phyloP scores from a whole-genome alignment of 192 early-diverging fungal species.

The Rhizophagus prolifer region DNA sequence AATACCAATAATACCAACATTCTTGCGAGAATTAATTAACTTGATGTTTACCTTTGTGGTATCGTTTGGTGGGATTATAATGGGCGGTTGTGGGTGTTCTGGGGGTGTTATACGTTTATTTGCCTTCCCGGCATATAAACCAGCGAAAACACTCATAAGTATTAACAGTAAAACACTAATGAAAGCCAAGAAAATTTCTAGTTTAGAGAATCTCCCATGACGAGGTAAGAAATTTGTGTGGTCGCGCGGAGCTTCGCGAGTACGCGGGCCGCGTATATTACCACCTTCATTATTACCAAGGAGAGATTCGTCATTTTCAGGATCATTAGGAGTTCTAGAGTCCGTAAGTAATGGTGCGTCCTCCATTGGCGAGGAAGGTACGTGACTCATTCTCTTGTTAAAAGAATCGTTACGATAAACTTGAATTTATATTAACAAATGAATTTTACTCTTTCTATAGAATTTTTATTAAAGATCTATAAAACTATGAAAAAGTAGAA shows the following conservation, averaged over 20 bases:
- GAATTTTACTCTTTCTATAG: too few species aligned
- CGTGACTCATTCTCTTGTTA: slow-evolving; percentile 11
- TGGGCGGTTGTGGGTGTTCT: not conserved
- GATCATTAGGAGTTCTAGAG: slow-evolving; percentile 10
- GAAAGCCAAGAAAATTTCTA: slow-evolving; percentile 12
- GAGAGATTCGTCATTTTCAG: not conserved
- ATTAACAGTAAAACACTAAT: slow-evolving; percentile 9
- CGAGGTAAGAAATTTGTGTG: not conserved
- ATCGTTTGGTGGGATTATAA: not conserved
- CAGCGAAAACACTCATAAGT: slow-evolving; percentile 23
- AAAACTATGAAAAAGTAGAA: too few species aligned
- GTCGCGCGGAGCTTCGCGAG: slow-evolving; percentile 11
- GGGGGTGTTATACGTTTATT: not conserved
- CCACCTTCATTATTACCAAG: not conserved
- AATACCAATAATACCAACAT: too few species aligned
- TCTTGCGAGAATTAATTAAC: not conserved
- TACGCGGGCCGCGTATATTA: not conserved
- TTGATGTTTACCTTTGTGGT: not conserved
- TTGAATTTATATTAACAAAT: not conserved
- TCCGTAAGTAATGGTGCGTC: not conserved
- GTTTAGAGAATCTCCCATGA: slow-evolving; percentile 8
- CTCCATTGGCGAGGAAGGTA: not conserved
- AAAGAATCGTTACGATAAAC: not conserved
- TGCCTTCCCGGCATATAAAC: slow-evolving; percentile 21
- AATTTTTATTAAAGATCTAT: too few species aligned